Base-by-base conservation (phyloP, 176 grass and related monocot genomes). In the Eleusine indica region DNA sequence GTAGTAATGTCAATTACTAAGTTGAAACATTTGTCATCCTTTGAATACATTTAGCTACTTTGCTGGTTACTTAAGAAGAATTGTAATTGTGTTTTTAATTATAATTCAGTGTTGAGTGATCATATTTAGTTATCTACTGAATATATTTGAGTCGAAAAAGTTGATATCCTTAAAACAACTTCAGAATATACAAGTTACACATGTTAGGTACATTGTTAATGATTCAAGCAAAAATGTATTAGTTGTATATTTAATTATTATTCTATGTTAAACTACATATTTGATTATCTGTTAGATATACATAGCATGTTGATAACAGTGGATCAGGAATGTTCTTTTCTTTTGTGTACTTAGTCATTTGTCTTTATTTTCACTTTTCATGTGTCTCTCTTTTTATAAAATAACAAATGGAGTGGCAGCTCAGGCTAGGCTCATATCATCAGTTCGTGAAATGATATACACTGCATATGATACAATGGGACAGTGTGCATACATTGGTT, bases 371-470 rank as follows among this genome's bases (percentile, higher is more conserved):
- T 35, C 32, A 35, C 32, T 79, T 57, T 12, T 65, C 56, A 21
- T 57, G 42, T 4, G 9, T 39, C 28, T 60, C 8, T 64, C 9
- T 46, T 75, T 77, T 49, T 77, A 82, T 18, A 53, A 53, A 16
- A 53, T 53, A 81, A 43, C 64, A 37, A 65, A 71, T 56, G 81
- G 15, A 64, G 22, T 42, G 17, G 16, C 71, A 80, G 39, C 10
- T n/a, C 56, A 75, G 70, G 71, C 47, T 76, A 42, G 66, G 72
- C 25, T 66, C 78, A 72, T 81, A 83, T 79, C 21, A 68, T 80
- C 73, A 83, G 54, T 82, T 82, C n/a, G 67, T 51, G 43, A 78
- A 74, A 83, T 83, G 42, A 63, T 83, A 68, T 86, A 57, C 9
- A 53, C 38, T 67, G 47, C 13, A 81, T 16, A 40, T 82, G 66